These are phyloP conservation scores for Arthrobotrys conoides DNA, from an alignment of 2,329 filamentous ascomycete genomes.

Conservation along the genomic window DNA sequence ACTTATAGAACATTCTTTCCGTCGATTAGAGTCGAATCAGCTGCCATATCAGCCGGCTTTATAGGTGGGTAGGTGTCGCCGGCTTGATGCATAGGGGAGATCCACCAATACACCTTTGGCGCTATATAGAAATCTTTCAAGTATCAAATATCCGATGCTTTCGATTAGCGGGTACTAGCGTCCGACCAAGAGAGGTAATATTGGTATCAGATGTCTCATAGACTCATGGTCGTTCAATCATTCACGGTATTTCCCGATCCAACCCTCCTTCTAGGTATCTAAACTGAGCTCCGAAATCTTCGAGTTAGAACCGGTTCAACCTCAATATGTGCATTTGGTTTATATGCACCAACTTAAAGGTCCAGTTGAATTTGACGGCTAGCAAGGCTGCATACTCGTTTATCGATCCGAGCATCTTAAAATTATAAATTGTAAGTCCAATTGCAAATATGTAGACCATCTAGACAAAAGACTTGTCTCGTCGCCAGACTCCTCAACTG, in stretches of 20 bases:
- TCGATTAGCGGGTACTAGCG: not conserved
- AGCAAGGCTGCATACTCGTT: not conserved
- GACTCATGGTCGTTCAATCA: not conserved
- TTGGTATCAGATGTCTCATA: not conserved
- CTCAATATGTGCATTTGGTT: not conserved
- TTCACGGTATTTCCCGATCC: not conserved
- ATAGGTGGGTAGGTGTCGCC: constrained; percentile 1
- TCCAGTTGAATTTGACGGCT: not conserved
- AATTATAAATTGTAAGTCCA: too few species aligned
- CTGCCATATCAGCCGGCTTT: not conserved
- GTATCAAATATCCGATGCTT: not conserved
- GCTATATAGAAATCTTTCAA: too few species aligned
- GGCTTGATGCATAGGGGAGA: not conserved
- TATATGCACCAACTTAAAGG: too few species aligned
- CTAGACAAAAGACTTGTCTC: too few species aligned
- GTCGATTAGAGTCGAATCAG: constrained; percentile 3
- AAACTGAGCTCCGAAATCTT: not conserved
- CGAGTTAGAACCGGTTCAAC: not conserved
- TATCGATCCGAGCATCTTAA: too few species aligned
- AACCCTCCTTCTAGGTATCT: not conserved
- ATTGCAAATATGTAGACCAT: too few species aligned
- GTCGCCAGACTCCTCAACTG: too few species aligned
- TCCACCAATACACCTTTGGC: not conserved
- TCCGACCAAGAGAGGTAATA: not conserved
- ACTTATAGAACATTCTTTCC: constrained; percentile 24